Evolutionary conservation across 768 basidiomycete genomes (phyloP).

Genomic region (Scleroderma bovista): DNA sequence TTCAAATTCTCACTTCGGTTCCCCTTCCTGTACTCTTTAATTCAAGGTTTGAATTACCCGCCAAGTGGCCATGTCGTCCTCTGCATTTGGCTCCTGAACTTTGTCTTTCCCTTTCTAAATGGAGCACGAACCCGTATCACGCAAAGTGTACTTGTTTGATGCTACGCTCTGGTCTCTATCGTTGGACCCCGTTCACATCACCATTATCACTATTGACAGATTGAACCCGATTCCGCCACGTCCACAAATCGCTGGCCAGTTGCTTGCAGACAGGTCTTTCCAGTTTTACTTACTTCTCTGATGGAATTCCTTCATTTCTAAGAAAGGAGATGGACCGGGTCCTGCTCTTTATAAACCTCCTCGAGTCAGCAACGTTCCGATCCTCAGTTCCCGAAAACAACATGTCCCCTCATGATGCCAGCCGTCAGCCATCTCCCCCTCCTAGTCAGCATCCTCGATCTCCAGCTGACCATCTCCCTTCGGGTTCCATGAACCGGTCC

Average conservation of each 20-base stretch:
- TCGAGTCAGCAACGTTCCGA: constrained; percentile 6
- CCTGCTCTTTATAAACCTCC: constrained; percentile 28
- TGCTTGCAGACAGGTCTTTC: constrained; percentile 27
- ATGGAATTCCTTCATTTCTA: constrained; percentile 28
- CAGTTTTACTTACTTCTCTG: constrained; percentile 28
- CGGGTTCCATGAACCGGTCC: constrained; percentile 21
- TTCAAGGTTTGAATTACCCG: constrained; percentile 7
- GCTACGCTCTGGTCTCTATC: constrained; percentile 22
- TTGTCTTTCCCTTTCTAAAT: constrained; percentile 15
- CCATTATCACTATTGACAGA: constrained; percentile 20
- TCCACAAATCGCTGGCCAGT: constrained; percentile 29
- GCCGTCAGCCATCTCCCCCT: constrained; percentile 13
- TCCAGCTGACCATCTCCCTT: constrained; percentile 13
- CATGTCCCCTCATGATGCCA: constrained; percentile 16
- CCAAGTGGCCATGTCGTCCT: constrained; percentile 6
- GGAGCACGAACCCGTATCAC: constrained; percentile 23
- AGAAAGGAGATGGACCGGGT: constrained; percentile 31
- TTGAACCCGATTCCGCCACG: constrained; percentile 15
- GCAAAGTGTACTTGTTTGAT: constrained; percentile 11
- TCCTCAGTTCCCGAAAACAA: constrained; percentile 6
- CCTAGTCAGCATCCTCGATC: constrained; percentile 7
- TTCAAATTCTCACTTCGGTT: constrained; percentile 4
- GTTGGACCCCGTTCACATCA: constrained; percentile 13
- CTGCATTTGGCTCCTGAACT: constrained; percentile 16
- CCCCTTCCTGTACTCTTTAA: too few relatives aligned